Percentiles rank a stretch among this genome's conserved stretches.
phyloP scores from a whole-genome alignment of 2,329 filamentous ascomycete species.

The Verticillium isaacii region DNA sequence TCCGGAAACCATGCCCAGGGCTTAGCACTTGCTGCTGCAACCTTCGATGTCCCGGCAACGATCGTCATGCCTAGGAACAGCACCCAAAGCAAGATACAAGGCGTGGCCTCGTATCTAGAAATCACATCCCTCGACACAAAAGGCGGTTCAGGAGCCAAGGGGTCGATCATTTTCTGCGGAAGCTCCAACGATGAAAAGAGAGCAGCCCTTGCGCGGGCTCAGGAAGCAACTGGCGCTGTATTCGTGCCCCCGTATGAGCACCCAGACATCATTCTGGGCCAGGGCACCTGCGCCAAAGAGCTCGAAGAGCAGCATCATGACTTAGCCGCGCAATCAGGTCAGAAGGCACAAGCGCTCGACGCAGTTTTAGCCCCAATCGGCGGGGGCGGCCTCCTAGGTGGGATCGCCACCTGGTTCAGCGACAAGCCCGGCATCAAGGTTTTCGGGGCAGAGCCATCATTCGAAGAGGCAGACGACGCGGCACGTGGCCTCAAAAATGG shows the following conservation, averaged over 20 bases:
- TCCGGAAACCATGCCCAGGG: constrained; percentile 66
- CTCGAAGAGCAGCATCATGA: constrained; percentile 33
- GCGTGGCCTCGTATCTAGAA: too few relatives aligned
- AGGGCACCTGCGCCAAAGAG: constrained; percentile 44
- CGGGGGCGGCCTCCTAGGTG: constrained; percentile 58
- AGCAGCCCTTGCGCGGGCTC: too few relatives aligned
- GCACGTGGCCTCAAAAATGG: constrained; percentile 45
- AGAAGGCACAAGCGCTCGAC: too few relatives aligned
- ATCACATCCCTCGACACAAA: too few relatives aligned
- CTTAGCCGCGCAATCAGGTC: constrained; percentile 37
- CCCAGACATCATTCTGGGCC: too few relatives aligned
- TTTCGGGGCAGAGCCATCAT: constrained; percentile 60
- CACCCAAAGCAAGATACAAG: constrained; percentile 55
- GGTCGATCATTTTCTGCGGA: too few relatives aligned
- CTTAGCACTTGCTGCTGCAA: constrained; percentile 57
- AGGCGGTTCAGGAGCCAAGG: too few relatives aligned
- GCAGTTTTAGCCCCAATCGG: constrained; percentile 40
- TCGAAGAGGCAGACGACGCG: constrained; percentile 59
- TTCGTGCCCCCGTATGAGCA: too few relatives aligned
- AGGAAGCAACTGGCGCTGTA: too few relatives aligned
- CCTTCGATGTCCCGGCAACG: constrained; percentile 46
- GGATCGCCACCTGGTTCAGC: constrained; percentile 51
- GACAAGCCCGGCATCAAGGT: constrained; percentile 36
- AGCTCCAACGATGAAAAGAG: too few relatives aligned
- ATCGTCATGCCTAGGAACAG: constrained; percentile 64